Percentiles rank a stretch among this genome's conserved stretches.
These are phyloP conservation scores for Cyathus striatus DNA, from an alignment of 768 basidiomycete genomes.

Conservation along the genomic window DNA sequence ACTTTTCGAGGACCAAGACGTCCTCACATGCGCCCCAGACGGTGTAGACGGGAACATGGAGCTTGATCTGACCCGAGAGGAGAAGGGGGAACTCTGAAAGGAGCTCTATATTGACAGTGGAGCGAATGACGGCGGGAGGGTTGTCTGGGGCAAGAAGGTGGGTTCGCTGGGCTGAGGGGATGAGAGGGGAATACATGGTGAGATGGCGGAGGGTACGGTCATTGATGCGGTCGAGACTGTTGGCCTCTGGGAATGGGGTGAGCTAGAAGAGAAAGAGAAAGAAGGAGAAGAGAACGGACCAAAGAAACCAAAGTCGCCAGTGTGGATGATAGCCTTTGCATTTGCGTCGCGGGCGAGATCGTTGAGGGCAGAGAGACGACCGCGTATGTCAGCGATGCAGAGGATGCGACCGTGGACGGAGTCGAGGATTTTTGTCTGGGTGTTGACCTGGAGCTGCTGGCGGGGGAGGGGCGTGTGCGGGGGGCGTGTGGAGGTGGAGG, in stretches of 20 bases:
- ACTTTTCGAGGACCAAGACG: conserved; percentile 87
- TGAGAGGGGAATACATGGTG: conserved; percentile 93
- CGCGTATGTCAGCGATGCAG: conserved; percentile 92
- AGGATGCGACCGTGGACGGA: conserved; percentile 81
- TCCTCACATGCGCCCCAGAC: conserved; percentile 99
- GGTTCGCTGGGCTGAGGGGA: conserved; percentile 75
- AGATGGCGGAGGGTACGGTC: conserved; percentile 96
- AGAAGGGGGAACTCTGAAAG: conserved; percentile 94
- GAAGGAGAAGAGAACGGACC: conserved; percentile 38
- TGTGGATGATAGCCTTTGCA: conserved; percentile 92
- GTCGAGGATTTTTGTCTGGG: conserved; percentile 77
- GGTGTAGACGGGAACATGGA: conserved; percentile 91
- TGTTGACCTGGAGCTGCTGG: conserved; percentile 49
- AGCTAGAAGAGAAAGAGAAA: conserved; percentile 4
- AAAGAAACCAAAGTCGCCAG: conserved; percentile 99
- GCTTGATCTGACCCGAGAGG: conserved; percentile 84
- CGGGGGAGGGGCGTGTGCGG: conserved; percentile 51
- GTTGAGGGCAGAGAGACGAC: conserved; percentile 83
- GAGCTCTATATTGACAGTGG: conserved; percentile 67
- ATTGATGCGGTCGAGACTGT: conserved; percentile 83
- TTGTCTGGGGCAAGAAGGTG: conserved; percentile 75
- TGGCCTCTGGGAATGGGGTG: conserved; percentile 44
- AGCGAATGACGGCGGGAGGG: conserved; percentile 62
- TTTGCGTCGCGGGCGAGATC: conserved; percentile 84
- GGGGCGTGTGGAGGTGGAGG: conserved; percentile 57